Base-by-base conservation (phyloP, 1,139 yeast genomes). In the Yarrowia galli region DNA sequence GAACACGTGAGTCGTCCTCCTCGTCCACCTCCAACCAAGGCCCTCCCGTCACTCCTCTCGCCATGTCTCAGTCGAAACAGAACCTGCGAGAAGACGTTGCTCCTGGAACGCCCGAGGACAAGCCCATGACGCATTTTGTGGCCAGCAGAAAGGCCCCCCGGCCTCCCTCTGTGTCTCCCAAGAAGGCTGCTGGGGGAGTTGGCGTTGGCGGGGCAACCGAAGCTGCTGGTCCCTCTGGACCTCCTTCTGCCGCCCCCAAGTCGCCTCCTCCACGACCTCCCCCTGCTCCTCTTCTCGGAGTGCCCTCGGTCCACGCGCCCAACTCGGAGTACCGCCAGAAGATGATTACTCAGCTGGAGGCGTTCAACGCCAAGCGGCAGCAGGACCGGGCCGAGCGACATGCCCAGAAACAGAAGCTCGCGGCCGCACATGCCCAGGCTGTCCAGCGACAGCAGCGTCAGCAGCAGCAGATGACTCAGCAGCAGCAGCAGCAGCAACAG, bases 281-380 rank as follows among this genome's bases (percentile, higher is more conserved):
- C 1, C 81, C 81, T 15, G 81, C 81, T 2, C 81, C 81, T n/a
- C 81, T 80, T 3, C 73, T 79, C 13, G 80, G 80, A 1, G 79
- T 77, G 2, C 75, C 76, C 3, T 75, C 79, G 7, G 79, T 77
- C 10, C 74, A 75, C 64, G 74, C 76, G 13, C 68, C 69, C 43
- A 69, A 64, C 40, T 54, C 68, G 46, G 53, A 48, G 61, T 63
- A 48, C 68, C 43, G 69, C 48, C 40, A 32, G 45, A 53, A 66
- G 70, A 69, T 28, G 63, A 45, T 20, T 60, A 68, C 67, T 15
- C 71, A 53, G 54, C 61, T 36, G 56, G 49, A 32, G 25, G 56
- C 53, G 13, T 36, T 60, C 43, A 72, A 71, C 66, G 70, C 68
- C 69, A 69, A 71, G 56, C 68, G 69, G 25, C 69, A 69, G 67